Evolutionary conservation across 2,329 filamentous ascomycete species (phyloP).

Genomic region (Colletotrichum siamense): DNA sequence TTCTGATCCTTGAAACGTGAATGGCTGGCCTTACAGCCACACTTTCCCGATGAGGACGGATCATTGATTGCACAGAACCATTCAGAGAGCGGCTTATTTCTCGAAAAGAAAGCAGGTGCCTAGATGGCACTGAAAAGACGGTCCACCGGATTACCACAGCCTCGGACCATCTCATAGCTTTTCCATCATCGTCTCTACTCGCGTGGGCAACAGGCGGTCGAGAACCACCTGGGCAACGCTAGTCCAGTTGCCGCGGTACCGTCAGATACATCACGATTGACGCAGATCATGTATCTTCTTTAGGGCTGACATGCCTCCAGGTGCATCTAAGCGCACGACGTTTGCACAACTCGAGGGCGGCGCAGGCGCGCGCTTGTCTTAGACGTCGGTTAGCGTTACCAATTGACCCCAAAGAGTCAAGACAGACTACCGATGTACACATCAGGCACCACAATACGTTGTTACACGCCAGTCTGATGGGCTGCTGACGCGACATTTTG

Average conservation of each 20-base stretch:
- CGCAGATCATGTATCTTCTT: neutral
- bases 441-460: neutral
- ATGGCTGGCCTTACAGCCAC: neutral
- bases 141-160: neutral
- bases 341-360: neutral
- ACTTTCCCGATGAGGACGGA: neutral
- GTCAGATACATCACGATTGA: neutral
- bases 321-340: slow-evolving; percentile 19
- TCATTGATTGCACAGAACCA: neutral
- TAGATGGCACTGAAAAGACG: neutral
- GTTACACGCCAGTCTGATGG: neutral
- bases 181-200: neutral
- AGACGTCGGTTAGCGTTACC: neutral
- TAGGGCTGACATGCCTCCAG: neutral
- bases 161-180: neutral
- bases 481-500: neutral
- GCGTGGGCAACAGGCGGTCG: neutral
- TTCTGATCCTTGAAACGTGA: neutral
- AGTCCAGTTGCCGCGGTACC: neutral
- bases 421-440: neutral
- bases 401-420: neutral
- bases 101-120: neutral
- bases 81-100: neutral
- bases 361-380: neutral
- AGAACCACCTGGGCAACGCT: neutral